Base-by-base conservation (phyloP, 2,329 filamentous ascomycete genomes). In the Phoma sp. region DNA sequence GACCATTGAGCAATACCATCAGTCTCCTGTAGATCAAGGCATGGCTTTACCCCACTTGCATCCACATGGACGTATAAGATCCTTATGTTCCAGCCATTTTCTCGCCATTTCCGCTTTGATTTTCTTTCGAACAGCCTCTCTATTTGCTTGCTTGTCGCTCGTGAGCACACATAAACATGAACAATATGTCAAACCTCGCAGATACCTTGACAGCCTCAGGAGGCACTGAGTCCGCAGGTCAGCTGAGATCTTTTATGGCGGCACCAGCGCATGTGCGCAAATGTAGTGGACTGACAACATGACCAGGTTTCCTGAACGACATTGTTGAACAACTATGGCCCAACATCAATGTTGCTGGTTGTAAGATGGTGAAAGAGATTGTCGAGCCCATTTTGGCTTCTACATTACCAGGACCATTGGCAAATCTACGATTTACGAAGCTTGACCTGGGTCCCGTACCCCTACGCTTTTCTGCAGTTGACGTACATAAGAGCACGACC, bases 281-380 rank as follows among this genome's bases (percentile, higher is more conserved):
- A 13, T 10, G 29, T 3, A 31, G 29, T 6, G 12, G 12, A 17
- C 37, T 49, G n/a, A 49, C 46, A 9, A 37, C n/a, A 19, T 8
- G 2, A 37, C 13, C 17, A 70, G 78, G 72, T 47, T 82, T 81
- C 60, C 73, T 82, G 46, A 82, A 82, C 60, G 79, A 81, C 55
- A 77, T 82, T 29, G 71, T 82, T 33, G 73, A 63, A 13, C 78
- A 80, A 50, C 64, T 82, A 63, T 82, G 80, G 80, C 80, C 80
- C 32, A 81, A 82, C 61, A 80, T 82, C 68, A 75, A 73, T 38
- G 72, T 78, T 5, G 78, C 77, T 19, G 78, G 74, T 36, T 69
- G 73, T 63, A 70, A 72, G 40, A 81, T 81, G 71, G 68, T 75
- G 37, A 82, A 81, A 57, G 75, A 80, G 5, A 78, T 78, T 17